A percentile compares a stretch with the other conserved stretches of the same genome.
Conservation (phyloP, 768 basidiomycete species). For the Boletus patriciae region DNA sequence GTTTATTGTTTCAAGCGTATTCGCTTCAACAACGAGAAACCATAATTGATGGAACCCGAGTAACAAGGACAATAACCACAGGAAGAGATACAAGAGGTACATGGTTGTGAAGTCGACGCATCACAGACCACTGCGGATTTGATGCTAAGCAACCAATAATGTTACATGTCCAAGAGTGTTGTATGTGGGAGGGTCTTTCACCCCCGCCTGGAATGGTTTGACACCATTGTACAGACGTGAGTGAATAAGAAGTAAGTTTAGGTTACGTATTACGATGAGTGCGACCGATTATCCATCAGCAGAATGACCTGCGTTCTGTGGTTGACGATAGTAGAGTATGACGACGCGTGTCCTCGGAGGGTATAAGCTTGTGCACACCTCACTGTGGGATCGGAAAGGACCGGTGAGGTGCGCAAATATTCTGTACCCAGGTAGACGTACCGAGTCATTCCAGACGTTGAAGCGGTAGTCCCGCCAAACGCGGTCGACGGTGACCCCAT, state of each 20-base stretch:
- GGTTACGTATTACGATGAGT: slow-evolving; percentile 33
- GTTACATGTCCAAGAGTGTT: slow-evolving; percentile 32
- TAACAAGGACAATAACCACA: slow-evolving; percentile 18
- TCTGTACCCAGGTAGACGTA: slow-evolving; percentile 9
- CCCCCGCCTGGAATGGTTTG: slow-evolving; percentile 10
- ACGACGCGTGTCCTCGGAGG: slow-evolving; percentile 18
- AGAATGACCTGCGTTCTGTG: slow-evolving; percentile 32
- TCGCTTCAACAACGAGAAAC: slow-evolving; percentile 2
- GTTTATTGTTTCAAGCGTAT: slow-evolving; percentile 14
- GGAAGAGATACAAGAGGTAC: slow-evolving; percentile 14
- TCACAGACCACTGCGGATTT: slow-evolving; percentile 12
- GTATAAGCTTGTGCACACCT: slow-evolving; percentile 26
- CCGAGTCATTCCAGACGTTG: slow-evolving; percentile 59
- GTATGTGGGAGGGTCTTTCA: slow-evolving; percentile 11
- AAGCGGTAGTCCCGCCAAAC: slow-evolving; percentile 68
- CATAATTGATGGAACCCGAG: slow-evolving; percentile 3
- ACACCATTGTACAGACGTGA: slow-evolving; percentile 10
- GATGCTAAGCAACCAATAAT: slow-evolving; percentile 22
- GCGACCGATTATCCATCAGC: slow-evolving; percentile 28
- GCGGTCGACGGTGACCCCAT: slow-evolving; percentile 63
- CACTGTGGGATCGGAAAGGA: slow-evolving; percentile 21
- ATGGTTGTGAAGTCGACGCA: slow-evolving; percentile 4
- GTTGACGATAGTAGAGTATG: slow-evolving; percentile 30
- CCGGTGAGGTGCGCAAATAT: not conserved
- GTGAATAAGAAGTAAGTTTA: slow-evolving; percentile 27